Evolutionary conservation across 495 filamentous ascomycete species (phyloP).

Genomic region (Annulohypoxylon bovei): DNA sequence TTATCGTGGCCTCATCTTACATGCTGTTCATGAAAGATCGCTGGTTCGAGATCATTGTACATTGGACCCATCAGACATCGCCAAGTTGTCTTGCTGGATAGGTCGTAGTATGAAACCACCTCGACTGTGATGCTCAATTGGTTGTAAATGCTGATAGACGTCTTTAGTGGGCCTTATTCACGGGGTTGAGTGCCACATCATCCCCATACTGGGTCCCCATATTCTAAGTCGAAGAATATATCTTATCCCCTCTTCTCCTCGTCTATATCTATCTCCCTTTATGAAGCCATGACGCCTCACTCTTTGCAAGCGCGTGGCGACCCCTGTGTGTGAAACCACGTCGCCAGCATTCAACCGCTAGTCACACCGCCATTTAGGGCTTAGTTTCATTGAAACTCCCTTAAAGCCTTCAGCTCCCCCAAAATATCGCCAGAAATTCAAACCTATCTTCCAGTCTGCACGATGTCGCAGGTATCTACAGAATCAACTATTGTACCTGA

Average conservation of each 20-base stretch:
- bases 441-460: not conserved
- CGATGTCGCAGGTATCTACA: not conserved
- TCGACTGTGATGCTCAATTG: not conserved
- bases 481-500: not conserved
- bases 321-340: not conserved
- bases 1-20: slow-evolving; percentile 7
- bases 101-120: not conserved
- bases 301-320: not conserved
- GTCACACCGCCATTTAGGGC: not conserved
- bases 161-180: not conserved
- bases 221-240: not conserved
- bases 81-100: not conserved
- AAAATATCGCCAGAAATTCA: not conserved
- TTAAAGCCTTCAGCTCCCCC: not conserved
- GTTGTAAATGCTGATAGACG: not conserved
- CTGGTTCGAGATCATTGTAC: not conserved
- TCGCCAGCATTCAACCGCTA: not conserved
- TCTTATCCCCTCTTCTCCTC: not conserved
- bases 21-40: not conserved
- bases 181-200: slow-evolving; percentile 3
- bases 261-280: not conserved
- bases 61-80: slow-evolving; percentile 1
- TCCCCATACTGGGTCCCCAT: slow-evolving; percentile 1
- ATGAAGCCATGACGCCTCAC: not conserved
- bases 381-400: not conserved